A percentile compares a stretch with the other conserved stretches of the same genome.
phyloP scores from a whole-genome alignment of 2,329 filamentous ascomycete species.

The Canariomyces notabilis region DNA sequence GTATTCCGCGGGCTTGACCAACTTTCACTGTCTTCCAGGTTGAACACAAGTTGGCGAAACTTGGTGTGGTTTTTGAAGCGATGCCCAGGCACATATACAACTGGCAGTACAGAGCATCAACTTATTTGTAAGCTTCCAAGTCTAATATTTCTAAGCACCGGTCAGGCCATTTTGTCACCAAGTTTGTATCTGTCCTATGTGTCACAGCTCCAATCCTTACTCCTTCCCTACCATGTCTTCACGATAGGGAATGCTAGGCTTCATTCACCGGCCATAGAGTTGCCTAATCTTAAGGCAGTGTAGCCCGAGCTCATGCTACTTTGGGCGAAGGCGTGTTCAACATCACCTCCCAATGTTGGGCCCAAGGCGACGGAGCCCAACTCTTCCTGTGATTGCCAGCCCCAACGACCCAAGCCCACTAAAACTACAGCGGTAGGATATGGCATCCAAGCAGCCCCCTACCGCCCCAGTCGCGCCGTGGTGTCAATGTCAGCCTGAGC shows the following conservation, averaged over 20 bases:
- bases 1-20: neutral
- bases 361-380: constrained; percentile 13
- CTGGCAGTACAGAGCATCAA: no score
- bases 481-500: constrained; percentile 67
- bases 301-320: constrained; percentile 2
- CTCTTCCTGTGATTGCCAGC: neutral
- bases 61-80: no score
- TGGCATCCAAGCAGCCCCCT: constrained; percentile 87
- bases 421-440: constrained; percentile 66
- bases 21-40: no score
- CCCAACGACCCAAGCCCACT: neutral
- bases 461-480: constrained; percentile 81
- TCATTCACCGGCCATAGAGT: neutral
- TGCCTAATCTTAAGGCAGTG: constrained; percentile 9
- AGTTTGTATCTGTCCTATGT: neutral
- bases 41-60: neutral
- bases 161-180: neutral
- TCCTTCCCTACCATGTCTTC: neutral
- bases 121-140: no score
- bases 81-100: no score
- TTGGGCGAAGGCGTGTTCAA: no score
- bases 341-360: neutral
- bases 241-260: neutral
- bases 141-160: no score
- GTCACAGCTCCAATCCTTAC: neutral